Evolutionary conservation across 768 basidiomycete species (phyloP).

Genomic region (Dictyophora rubrovolvata): DNA sequence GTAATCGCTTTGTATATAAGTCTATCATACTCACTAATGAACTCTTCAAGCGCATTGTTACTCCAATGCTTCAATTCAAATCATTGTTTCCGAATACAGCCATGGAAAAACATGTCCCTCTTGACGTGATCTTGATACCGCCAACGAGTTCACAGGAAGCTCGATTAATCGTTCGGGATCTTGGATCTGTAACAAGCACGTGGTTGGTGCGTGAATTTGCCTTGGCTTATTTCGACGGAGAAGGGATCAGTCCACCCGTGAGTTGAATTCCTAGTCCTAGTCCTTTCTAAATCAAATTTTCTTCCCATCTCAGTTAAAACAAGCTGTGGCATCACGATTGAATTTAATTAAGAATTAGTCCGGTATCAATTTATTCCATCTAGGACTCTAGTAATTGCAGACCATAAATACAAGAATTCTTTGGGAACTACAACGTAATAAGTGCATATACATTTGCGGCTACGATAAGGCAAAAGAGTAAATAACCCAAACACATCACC

Average conservation of each 20-base stretch:
- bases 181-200: constrained; percentile 32
- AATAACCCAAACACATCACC: constrained; percentile 33
- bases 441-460: constrained; percentile 45
- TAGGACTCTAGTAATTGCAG: background rate
- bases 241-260: constrained; percentile 63
- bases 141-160: constrained; percentile 37
- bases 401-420: background rate
- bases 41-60: constrained; percentile 30
- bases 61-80: constrained; percentile 62
- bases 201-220: constrained; percentile 40
- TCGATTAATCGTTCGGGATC: constrained; percentile 58
- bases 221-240: constrained; percentile 63
- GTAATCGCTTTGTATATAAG: constrained; percentile 1
- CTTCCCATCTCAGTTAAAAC: constrained; percentile 1
- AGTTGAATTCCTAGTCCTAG: constrained; percentile 20
- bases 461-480: constrained; percentile 36
- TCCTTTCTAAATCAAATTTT: background rate
- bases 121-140: constrained; percentile 59
- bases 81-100: constrained; percentile 66
- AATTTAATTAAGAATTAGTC: background rate
- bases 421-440: constrained; percentile 24
- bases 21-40: background rate
- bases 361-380: background rate
- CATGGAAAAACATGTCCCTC: constrained; percentile 52
- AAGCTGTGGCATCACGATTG: constrained; percentile 2